Evolutionary conservation across 2,329 filamentous ascomycete species (phyloP).

Genomic region (Ophiostoma ips): DNA sequence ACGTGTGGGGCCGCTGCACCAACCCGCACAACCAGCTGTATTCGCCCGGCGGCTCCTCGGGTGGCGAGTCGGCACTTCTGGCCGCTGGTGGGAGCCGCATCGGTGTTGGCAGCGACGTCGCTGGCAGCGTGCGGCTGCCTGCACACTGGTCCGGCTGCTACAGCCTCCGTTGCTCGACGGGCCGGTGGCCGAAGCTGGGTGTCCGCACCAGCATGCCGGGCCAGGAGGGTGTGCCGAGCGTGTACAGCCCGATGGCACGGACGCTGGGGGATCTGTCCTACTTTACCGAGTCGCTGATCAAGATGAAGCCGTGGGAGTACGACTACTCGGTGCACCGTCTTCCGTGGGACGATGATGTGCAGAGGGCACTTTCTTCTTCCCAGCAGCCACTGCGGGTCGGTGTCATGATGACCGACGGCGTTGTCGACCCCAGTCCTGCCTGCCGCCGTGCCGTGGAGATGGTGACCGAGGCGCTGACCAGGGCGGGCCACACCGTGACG

Average conservation of each 20-base stretch:
- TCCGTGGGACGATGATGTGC: slow-evolving; percentile 65
- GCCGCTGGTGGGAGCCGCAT: slow-evolving; percentile 21
- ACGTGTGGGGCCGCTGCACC: slow-evolving; percentile 22
- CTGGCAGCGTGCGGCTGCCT: slow-evolving; percentile 16
- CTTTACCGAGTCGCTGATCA: slow-evolving; percentile 38
- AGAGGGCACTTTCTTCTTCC: slow-evolving; percentile 28
- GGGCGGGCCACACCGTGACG: slow-evolving; percentile 51
- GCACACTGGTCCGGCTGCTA: slow-evolving; percentile 21
- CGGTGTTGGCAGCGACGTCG: slow-evolving; percentile 25
- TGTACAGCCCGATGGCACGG: slow-evolving; percentile 47
- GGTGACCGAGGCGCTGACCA: slow-evolving; percentile 41
- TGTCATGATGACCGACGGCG: slow-evolving; percentile 36
- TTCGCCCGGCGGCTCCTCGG: slow-evolving; percentile 24
- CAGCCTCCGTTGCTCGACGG: slow-evolving; percentile 19
- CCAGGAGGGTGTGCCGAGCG: slow-evolving; percentile 40
- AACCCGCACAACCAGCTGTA: slow-evolving; percentile 23
- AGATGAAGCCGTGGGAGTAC: slow-evolving; percentile 50
- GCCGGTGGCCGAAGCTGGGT: slow-evolving; percentile 15
- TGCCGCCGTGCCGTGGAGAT: slow-evolving; percentile 41
- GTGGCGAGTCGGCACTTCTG: slow-evolving; percentile 24
- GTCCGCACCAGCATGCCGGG: slow-evolving; percentile 27
- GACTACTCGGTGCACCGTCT: slow-evolving; percentile 77
- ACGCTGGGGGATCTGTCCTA: slow-evolving; percentile 40
- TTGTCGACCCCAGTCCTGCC: slow-evolving; percentile 40
- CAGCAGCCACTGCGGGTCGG: slow-evolving; percentile 35